Evolutionary conservation across 2,329 filamentous ascomycete species (phyloP).

Genomic region (Xylariaceae sp.): DNA sequence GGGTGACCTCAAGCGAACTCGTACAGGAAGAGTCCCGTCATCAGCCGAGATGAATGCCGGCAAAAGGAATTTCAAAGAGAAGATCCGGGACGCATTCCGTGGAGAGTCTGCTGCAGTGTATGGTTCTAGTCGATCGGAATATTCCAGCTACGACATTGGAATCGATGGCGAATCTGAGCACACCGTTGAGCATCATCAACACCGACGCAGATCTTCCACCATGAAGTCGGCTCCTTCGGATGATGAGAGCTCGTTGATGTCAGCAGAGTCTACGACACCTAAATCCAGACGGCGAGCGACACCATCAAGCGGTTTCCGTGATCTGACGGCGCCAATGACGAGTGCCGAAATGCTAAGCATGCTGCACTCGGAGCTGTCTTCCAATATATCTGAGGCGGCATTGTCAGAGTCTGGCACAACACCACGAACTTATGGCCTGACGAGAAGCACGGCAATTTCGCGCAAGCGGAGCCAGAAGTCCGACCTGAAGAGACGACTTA

Average conservation of each 20-base stretch:
- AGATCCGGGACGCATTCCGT: slow-evolving; percentile 56
- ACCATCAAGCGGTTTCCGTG: slow-evolving; percentile 51
- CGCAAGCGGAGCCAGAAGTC: slow-evolving; percentile 45
- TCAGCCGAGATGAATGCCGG: slow-evolving; percentile 43
- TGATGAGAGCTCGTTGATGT: slow-evolving; percentile 30
- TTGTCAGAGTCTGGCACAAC: slow-evolving; percentile 48
- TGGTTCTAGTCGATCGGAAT: slow-evolving; percentile 41
- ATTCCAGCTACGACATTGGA: slow-evolving; percentile 44
- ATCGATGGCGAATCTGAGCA: slow-evolving; percentile 28
- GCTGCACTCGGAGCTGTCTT: slow-evolving; percentile 46
- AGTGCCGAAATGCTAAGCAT: slow-evolving; percentile 42
- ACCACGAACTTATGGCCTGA: slow-evolving; percentile 48
- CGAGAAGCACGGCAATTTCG: slow-evolving; percentile 42
- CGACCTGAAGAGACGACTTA: slow-evolving; percentile 67
- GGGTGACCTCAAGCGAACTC: slow-evolving; percentile 48
- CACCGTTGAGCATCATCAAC: slow-evolving; percentile 25
- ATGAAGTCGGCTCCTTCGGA: slow-evolving; percentile 33
- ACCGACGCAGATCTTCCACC: slow-evolving; percentile 33
- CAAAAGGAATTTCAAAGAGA: slow-evolving; percentile 52
- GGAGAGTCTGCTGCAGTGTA: slow-evolving; percentile 51
- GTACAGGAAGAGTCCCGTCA: slow-evolving; percentile 47
- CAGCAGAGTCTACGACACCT: slow-evolving; percentile 27
- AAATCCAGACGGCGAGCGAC: slow-evolving; percentile 38
- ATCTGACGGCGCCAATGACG: slow-evolving; percentile 54
- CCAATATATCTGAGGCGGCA: slow-evolving; percentile 46